Evolutionary conservation across 192 early-diverging fungal species (phyloP).

Genomic region (Cladochytrium replicatum): DNA sequence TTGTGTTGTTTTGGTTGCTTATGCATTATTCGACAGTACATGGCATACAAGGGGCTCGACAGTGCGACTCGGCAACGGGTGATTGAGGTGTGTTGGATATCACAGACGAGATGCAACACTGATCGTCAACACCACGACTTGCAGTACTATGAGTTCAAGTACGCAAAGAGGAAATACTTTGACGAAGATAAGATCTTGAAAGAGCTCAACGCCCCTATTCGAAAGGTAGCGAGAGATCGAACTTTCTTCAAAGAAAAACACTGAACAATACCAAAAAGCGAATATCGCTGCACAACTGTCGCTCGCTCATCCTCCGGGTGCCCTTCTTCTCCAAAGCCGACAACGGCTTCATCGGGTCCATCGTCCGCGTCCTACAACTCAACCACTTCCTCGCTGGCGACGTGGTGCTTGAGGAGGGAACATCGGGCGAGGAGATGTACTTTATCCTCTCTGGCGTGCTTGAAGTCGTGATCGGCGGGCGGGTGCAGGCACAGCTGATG

Average conservation of each 20-base stretch:
- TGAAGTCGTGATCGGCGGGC: slow-evolving; percentile 12
- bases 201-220: slow-evolving; percentile 7
- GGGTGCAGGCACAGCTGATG: background rate
- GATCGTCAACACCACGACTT: no score
- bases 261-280: no score
- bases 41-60: slow-evolving; percentile 1
- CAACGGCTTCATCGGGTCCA: slow-evolving; percentile 4
- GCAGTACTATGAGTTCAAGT: slow-evolving; percentile 8
- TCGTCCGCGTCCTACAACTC: slow-evolving; percentile 11
- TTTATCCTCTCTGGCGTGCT: slow-evolving; percentile 18
- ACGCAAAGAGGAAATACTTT: slow-evolving; percentile 6
- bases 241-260: no score
- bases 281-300: slow-evolving; percentile 11
- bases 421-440: slow-evolving; percentile 21
- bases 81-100: no score
- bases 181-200: slow-evolving; percentile 13
- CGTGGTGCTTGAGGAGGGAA: slow-evolving; percentile 15
- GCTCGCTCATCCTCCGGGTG: slow-evolving; percentile 9
- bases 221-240: no score
- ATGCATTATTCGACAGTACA: slow-evolving; percentile 2
- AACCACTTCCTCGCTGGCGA: slow-evolving; percentile 18
- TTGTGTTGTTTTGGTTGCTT: no score
- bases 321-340: slow-evolving; percentile 20
- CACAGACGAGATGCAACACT: no score
- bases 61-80: background rate